A percentile compares a stretch with the other conserved stretches of the same genome.
These are phyloP conservation scores for Chrysosporium keratinophilum DNA, from an alignment of 2,329 filamentous ascomycete species.

Conservation along the genomic window DNA sequence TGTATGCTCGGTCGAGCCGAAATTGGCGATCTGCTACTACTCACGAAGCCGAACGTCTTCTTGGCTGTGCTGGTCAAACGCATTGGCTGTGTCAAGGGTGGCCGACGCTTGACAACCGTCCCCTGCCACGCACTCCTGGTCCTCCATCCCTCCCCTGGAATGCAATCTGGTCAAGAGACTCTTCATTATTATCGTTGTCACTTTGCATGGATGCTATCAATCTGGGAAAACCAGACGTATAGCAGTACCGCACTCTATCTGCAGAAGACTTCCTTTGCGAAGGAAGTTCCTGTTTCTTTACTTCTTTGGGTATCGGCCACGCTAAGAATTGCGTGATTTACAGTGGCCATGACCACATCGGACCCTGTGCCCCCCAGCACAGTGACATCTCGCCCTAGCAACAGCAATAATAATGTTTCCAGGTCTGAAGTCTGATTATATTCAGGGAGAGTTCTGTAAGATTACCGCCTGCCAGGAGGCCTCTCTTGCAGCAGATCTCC, in stretches of 20 bases:
- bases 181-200: background rate
- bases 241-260: background rate
- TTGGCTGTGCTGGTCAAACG: slow-evolving; percentile 11
- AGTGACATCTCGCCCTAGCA: background rate
- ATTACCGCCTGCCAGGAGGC: slow-evolving; percentile 1
- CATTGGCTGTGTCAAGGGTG: slow-evolving; percentile 12
- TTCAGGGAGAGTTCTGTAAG: slow-evolving; percentile 7
- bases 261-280: slow-evolving; percentile 4
- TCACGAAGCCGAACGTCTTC: slow-evolving; percentile 4
- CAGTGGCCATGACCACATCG: slow-evolving; percentile 23
- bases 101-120: background rate
- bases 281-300: slow-evolving; percentile 4
- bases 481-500: background rate
- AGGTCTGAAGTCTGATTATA: background rate
- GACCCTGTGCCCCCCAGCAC: slow-evolving; percentile 11
- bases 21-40: slow-evolving; percentile 4
- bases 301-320: slow-evolving; percentile 4
- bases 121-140: background rate
- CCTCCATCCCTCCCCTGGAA: no score
- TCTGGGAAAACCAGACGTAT: background rate
- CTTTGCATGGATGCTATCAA: background rate
- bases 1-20: background rate
- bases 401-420: slow-evolving; percentile 1
- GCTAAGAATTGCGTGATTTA: slow-evolving; percentile 34
- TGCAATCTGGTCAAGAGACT: background rate